Evolutionary conservation across 768 basidiomycete genomes (phyloP).

Genomic region (Serendipita sp.): DNA sequence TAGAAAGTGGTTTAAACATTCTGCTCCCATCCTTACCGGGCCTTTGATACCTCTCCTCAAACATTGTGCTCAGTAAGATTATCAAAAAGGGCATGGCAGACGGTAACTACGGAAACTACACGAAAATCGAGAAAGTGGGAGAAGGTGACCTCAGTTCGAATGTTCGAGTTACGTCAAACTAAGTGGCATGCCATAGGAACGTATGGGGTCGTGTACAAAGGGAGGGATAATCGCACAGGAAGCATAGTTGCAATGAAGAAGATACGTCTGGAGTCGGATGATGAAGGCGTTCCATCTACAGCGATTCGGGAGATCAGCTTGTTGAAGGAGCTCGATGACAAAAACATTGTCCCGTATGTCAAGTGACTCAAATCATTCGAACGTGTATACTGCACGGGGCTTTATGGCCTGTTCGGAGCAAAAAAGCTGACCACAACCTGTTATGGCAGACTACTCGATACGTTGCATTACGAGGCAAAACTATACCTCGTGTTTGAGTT

Average conservation of each 20-base stretch:
- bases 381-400: background rate
- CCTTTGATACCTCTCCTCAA: background rate
- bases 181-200: constrained; percentile 44
- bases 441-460: constrained; percentile 65
- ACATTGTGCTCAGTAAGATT: background rate
- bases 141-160: constrained; percentile 34
- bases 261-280: constrained; percentile 94
- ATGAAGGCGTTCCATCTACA: constrained; percentile 96
- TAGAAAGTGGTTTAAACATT: no score
- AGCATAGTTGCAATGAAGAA: constrained; percentile 94
- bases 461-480: constrained; percentile 93
- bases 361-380: background rate
- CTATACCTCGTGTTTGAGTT: constrained; percentile 97
- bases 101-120: constrained; percentile 42
- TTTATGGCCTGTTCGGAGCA: background rate
- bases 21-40: background rate
- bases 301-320: constrained; percentile 97
- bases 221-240: constrained; percentile 62
- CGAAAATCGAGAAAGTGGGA: constrained; percentile 93
- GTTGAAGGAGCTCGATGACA: constrained; percentile 90
- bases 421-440: background rate
- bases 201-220: constrained; percentile 98
- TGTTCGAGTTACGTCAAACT: background rate
- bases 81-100: background rate
- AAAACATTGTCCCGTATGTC: constrained; percentile 76